Conservation (phyloP, 768 basidiomycete species). For the Mycena vulgaris region DNA sequence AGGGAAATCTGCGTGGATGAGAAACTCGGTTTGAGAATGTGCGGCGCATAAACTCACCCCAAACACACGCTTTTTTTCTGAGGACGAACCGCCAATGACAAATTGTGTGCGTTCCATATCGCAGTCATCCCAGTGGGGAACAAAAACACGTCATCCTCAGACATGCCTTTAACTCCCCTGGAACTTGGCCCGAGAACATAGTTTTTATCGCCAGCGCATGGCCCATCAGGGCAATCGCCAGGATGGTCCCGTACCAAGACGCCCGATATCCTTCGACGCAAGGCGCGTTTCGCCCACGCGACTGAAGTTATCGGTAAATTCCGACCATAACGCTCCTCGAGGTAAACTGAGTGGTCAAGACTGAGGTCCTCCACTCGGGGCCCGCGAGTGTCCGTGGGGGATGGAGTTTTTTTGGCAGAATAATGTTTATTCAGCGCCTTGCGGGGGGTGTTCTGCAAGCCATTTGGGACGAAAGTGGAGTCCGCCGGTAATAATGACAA, state of each 20-base stretch:
- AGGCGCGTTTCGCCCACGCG: constrained; percentile 85
- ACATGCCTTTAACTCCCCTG: constrained; percentile 77
- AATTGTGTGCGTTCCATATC: constrained; percentile 92
- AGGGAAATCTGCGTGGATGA: constrained; percentile 80
- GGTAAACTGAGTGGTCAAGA: constrained; percentile 78
- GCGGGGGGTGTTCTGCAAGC: constrained; percentile 43
- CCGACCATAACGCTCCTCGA: constrained; percentile 96
- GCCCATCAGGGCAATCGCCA: constrained; percentile 52
- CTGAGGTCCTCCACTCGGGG: constrained; percentile 63
- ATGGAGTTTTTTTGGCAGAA: constrained; percentile 52
- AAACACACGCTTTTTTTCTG: constrained; percentile 92
- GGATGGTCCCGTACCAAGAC: constrained; percentile 77
- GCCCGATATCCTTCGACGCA: constrained; percentile 93
- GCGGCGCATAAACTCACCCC: constrained; percentile 70
- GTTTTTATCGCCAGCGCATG: constrained; percentile 61
- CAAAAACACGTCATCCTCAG: constrained; percentile 91
- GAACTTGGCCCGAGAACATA: constrained; percentile 72
- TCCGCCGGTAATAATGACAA: constrained; percentile 77
- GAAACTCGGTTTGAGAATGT: neutral
- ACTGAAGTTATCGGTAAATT: constrained; percentile 85
- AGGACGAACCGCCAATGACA: constrained; percentile 68
- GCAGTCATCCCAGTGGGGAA: constrained; percentile 94
- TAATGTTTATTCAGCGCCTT: constrained; percentile 74
- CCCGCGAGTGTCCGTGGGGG: constrained; percentile 8
- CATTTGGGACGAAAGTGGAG: constrained; percentile 40